Evolutionary conservation across 1,284 basidiomycete species (phyloP), one percentile per base, ranked within the genome.

Genomic region (Leccinum griseonigrum): DNA sequence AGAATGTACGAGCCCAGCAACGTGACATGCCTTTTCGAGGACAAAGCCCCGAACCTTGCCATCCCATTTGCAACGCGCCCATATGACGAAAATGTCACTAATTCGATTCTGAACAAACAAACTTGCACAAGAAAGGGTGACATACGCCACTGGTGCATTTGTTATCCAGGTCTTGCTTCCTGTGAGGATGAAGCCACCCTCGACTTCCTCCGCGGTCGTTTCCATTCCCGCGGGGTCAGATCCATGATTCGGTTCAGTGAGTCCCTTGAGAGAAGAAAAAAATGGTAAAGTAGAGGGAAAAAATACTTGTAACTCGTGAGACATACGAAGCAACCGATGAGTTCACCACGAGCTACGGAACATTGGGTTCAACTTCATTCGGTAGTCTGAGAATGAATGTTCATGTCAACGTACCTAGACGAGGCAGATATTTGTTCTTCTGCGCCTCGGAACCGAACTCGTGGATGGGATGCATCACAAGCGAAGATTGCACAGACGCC

Each of bases 131-230:
- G 46, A 54, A 54, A 54, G 14, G 51, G 50, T 32, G 48, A 84
- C 87, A 75, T 77, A 93, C 85, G 93, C 92, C 57, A 91, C 85
- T 13, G 94, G 93, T 1, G 93, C 85, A 71, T 97, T 97, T 38
- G 94, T 88, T 72, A 98, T 98, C 95, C 96, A 98, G 0, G 95
- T 98, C 81, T 98, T 98, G 76, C 90, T 90, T 40, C 96, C 96
- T 69, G 90, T 93, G 59, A 98, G 74, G 22, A 92, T 78, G 76
- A 90, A 97, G 3, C 94, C 94, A 22, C 94, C 94, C 60, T 90
- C 90, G 0, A 80, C 80, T 75, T 97, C 94, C 66, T 88, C 87
- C 14, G 95, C 97, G 32, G 85, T 90, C 0, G 96, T 98, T 74
- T 97, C 92, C 96, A 99, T 98, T 31, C 88, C 87, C 16, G 88